phyloP scores from a whole-genome alignment of 2,329 filamentous ascomycete species.

The Venturia effusa region DNA sequence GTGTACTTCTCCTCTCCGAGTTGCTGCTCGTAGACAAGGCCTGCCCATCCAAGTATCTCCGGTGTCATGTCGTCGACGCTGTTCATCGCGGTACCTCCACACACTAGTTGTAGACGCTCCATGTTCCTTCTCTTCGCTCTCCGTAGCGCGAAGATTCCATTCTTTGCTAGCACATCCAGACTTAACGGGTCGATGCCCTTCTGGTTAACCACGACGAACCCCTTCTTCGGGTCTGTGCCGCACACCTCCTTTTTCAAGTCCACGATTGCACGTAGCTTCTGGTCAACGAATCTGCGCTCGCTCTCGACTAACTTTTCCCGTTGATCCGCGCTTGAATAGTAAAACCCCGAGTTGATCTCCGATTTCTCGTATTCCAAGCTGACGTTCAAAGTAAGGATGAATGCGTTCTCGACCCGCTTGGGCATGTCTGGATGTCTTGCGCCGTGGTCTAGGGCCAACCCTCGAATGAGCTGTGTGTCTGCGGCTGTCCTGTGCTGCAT shows the following conservation, averaged over 20 bases:
- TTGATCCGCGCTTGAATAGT: constrained; percentile 95
- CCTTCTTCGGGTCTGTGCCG: constrained; percentile 83
- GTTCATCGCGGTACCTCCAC: constrained; percentile 86
- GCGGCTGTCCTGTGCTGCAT: constrained; percentile 97
- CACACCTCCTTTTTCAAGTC: constrained; percentile 97
- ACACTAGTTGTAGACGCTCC: constrained; percentile 93
- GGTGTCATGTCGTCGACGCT: constrained; percentile 87
- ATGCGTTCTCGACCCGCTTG: constrained; percentile 89
- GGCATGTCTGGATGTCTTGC: constrained; percentile 98
- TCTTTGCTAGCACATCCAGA: constrained; percentile 93
- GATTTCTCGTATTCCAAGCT: constrained; percentile 98
- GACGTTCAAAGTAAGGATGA: constrained; percentile 90
- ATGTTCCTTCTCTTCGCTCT: constrained; percentile 97
- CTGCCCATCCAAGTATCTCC: constrained; percentile 88
- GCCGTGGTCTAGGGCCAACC: constrained; percentile 87
- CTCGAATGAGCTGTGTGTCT: constrained; percentile 90
- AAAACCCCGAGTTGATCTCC: constrained; percentile 98
- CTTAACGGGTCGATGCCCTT: constrained; percentile 98
- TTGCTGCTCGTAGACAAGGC: constrained; percentile 92
- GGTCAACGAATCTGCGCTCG: constrained; percentile 88
- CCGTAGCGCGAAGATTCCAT: constrained; percentile 88
- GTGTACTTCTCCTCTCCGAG: constrained; percentile 99
- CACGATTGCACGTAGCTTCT: constrained; percentile 94
- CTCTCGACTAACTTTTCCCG: constrained; percentile 96
- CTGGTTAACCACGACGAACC: constrained; percentile 97